A percentile compares a stretch with the other conserved stretches of the same genome.
Conservation (phyloP, 2,329 filamentous ascomycete genomes). For the Trichoderma brevicompactum region DNA sequence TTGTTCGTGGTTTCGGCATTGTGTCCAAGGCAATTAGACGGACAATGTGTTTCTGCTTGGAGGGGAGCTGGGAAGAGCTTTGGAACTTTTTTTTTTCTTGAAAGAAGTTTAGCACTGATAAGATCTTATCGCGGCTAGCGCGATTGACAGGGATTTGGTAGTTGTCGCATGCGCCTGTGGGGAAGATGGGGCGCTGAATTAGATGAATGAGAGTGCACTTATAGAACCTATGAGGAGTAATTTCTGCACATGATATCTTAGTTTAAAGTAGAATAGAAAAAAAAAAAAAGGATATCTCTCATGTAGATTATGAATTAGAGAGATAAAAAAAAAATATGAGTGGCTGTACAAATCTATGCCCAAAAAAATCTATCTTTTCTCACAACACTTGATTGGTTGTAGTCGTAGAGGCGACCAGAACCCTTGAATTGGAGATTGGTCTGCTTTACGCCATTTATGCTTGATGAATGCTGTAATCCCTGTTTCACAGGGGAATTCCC, state of each 20-base stretch:
- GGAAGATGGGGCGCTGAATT: neutral
- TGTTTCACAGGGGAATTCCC: slow-evolving; percentile 28
- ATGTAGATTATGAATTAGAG: neutral
- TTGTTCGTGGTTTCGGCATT: slow-evolving; percentile 53
- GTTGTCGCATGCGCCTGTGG: neutral
- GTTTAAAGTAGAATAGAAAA: too few species aligned
- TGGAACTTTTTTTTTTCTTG: slow-evolving; percentile 27
- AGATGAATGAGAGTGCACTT: too few species aligned
- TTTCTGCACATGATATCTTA: too few species aligned
- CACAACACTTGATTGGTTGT: neutral
- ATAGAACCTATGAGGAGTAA: too few species aligned
- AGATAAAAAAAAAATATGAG: neutral
- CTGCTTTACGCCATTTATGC: neutral
- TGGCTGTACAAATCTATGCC: neutral
- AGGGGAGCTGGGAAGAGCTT: neutral
- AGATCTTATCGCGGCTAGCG: slow-evolving; percentile 27
- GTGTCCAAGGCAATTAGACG: slow-evolving; percentile 24
- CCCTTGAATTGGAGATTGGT: neutral
- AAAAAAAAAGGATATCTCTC: too few species aligned
- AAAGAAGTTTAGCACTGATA: slow-evolving; percentile 25
- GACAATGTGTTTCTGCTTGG: neutral
- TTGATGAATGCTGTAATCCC: too few species aligned
- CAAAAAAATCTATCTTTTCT: neutral
- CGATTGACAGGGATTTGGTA: neutral
- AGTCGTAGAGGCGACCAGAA: neutral